Base-by-base conservation (phyloP, 352 stramenopile species). In the Globisporangium polare region DNA sequence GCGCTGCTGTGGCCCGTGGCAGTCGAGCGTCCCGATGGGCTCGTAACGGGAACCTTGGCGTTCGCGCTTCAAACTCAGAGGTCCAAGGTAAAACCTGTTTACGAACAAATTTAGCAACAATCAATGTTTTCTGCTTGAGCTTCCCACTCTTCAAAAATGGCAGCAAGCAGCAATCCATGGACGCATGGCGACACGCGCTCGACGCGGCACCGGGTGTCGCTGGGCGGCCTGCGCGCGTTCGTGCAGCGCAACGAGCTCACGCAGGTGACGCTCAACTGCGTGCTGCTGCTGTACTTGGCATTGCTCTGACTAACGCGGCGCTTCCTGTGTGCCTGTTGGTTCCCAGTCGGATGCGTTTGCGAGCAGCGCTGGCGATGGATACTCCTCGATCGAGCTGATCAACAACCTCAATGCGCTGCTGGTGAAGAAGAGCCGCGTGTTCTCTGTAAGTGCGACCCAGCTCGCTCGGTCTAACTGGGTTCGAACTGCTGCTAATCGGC, bases 131-230 rank as follows among this genome's bases (percentile, higher is more conserved):
- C n/a, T n/a, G n/a, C n/a, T n/a, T n/a, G n/a, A n/a, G n/a, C n/a
- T n/a, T n/a, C n/a, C n/a, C n/a, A n/a, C 3, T 9, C 9, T n/a
- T 52, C 27, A 56, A 42, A n/a, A 24, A 58, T 47, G 33, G 13
- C 26, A 59, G 10, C 49, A 61, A 46, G 65, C 62, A 85, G 61
- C 62, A 85, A 85, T 71, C 73, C 71, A 22, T 85, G 71, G 76
- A 43, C 54, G 0, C 47, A 60, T 35, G 62, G 37, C 26, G 49
- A 66, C 46, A 26, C 53, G 43, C 46, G 39, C 35, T 58, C 56
- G 27, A 61, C 54, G 9, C 50, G 47, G 13, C 53, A 72, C 27
- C 71, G 61, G 18, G 67, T 68, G 2, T 58, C 71, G 5, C 60
- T 85, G 5, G 75, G 78, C 53, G 67, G 72, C 0, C n/a, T 80